Base-by-base conservation (phyloP, 768 basidiomycete genomes). In the Lentinula raphanica region DNA sequence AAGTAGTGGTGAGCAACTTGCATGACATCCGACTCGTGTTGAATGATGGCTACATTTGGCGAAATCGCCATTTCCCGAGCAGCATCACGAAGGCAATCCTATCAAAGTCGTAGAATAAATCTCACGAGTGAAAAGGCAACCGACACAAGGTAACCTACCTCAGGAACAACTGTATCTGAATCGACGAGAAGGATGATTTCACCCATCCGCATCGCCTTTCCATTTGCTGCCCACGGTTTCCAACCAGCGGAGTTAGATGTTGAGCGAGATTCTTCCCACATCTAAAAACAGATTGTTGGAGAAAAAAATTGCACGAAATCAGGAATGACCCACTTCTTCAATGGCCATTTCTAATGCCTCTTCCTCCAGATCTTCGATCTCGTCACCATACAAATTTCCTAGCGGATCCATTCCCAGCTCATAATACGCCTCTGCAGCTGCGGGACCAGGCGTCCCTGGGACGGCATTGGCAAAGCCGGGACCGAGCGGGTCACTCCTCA, bases 1-100 rank as follows among this genome's bases (percentile, higher is more conserved):
- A 95, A 94, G 70, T 90, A 94, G 69, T 93, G 88, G 66, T 86
- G 76, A 0, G 83, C 90, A 58, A 92, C 88, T 69, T 92, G 87
- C 85, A 92, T 87, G 46, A 93, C 90, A 65, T 89, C 87, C 23
- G 85, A 87, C 64, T 88, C 88, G 67, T 95, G 92, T 65, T 94
- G 93, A 54, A 96, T 83, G 69, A 96, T 91, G 3, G 84, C 91
- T 17, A 94, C 83, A 12, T 83, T 83, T 0, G 87, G 88, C 62
- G 82, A 86, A 61, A 83, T 83, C 29, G 76, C 71, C 75, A 95
- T 84, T 74, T 95, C 92, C 54, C 88, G 78, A 19, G 90, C 91
- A 1, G 92, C 93, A 69, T 94, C 91, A 35, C 90, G 76, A 65
- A 94, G 79, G 66, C 90, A 92, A 67, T 93, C 92, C 73, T 48